These are phyloP conservation scores for Ceratocystis alfenasii DNA, from an alignment of 2,329 filamentous ascomycete species.

Conservation along the genomic window DNA sequence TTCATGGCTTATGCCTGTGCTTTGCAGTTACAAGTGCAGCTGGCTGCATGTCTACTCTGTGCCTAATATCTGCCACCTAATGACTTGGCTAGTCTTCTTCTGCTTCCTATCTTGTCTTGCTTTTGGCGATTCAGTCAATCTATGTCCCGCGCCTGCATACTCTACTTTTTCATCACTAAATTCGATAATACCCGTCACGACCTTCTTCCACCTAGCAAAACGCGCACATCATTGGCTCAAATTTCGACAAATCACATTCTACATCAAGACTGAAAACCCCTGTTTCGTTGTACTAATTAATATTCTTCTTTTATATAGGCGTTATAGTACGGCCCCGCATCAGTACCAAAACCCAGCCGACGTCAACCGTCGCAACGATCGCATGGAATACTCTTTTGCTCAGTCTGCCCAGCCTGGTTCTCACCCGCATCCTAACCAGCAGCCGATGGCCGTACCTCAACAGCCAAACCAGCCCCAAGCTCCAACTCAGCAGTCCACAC, in stretches of 20 bases:
- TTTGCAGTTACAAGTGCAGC: background rate
- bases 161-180: background rate
- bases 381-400: conserved; percentile 35
- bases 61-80: background rate
- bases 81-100: background rate
- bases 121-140: background rate
- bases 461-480: conserved; percentile 7
- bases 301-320: conserved; percentile 8
- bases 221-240: background rate
- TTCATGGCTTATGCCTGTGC: background rate
- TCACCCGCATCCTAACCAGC: conserved; percentile 33
- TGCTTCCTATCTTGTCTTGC: background rate
- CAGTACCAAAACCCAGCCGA: conserved; percentile 40
- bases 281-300: conserved; percentile 5
- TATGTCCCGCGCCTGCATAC: background rate
- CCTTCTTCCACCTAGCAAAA: background rate
- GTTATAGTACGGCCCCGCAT: conserved; percentile 28
- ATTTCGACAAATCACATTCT: background rate
- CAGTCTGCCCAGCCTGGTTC: conserved; percentile 31
- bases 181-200: background rate
- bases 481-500: conserved; percentile 2
- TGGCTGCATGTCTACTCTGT: background rate
- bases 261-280: background rate
- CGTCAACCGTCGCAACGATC: conserved; percentile 33
- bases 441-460: conserved; percentile 35